These are phyloP conservation scores for Ramichloridium luteum DNA, from an alignment of 2,329 filamentous ascomycete genomes.

Conservation along the genomic window DNA sequence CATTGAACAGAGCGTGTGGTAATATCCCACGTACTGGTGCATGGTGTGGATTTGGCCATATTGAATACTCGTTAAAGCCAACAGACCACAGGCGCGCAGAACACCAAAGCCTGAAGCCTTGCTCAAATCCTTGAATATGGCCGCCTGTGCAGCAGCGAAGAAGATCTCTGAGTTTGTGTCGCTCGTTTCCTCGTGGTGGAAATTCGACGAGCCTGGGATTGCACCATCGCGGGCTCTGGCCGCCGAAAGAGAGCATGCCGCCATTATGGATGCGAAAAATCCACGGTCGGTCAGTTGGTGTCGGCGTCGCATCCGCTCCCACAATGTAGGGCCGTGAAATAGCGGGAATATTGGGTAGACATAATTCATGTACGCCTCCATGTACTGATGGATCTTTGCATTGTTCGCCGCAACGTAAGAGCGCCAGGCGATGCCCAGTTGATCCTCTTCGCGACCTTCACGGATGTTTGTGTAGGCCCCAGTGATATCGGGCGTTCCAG, in stretches of 20 bases:
- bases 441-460: conserved; percentile 16
- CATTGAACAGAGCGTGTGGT: conserved; percentile 38
- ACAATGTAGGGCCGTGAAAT: conserved; percentile 37
- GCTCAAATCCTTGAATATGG: conserved; percentile 28
- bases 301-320: conserved; percentile 28
- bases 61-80: conserved; percentile 41
- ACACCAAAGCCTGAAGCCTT: conserved; percentile 27
- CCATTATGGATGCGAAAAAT: conserved; percentile 41
- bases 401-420: conserved; percentile 31
- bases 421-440: conserved; percentile 26
- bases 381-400: conserved; percentile 28
- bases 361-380: conserved; percentile 41
- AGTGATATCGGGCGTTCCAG: conserved; percentile 10
- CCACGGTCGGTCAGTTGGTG: conserved; percentile 34
- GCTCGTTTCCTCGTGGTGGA: conserved; percentile 5
- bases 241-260: conserved; percentile 39
- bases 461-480: conserved; percentile 14
- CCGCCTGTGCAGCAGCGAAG: conserved; percentile 32
- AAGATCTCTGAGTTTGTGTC: conserved; percentile 32
- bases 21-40: conserved; percentile 40
- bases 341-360: conserved; percentile 44
- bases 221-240: conserved; percentile 40
- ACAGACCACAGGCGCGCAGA: conserved; percentile 36
- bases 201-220: conserved; percentile 23
- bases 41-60: conserved; percentile 38